Conservation (phyloP, 2,329 filamentous ascomycete species). For the Tothia fuscella region DNA sequence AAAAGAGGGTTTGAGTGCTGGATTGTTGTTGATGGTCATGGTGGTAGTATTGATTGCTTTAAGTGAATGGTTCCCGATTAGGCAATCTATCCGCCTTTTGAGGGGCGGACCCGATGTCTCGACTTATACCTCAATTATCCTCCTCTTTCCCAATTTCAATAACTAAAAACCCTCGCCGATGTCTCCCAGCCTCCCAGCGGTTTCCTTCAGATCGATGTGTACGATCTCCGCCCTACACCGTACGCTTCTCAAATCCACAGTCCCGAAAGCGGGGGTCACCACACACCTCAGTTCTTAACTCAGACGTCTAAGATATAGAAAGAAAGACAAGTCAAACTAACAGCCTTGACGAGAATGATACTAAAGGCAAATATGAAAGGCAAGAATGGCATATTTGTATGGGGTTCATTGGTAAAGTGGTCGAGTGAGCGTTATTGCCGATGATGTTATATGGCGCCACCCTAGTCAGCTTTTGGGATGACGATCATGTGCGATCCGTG, state of each 20-base stretch:
- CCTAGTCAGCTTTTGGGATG: too few species aligned
- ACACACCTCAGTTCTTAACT: neutral
- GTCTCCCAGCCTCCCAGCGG: neutral
- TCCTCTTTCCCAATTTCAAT: neutral
- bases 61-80: neutral
- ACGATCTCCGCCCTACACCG: neutral
- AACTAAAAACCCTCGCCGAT: neutral
- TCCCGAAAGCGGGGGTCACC: neutral
- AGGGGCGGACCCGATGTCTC: neutral
- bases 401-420: too few species aligned
- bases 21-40: neutral
- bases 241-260: too few species aligned
- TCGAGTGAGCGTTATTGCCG: too few species aligned
- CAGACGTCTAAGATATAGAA: constrained; percentile 10
- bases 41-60: neutral
- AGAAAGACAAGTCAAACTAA: constrained; percentile 10
- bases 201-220: neutral
- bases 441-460: too few species aligned
- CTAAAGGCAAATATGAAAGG: constrained; percentile 10
- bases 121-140: neutral
- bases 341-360: constrained; percentile 12
- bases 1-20: constrained; percentile 44
- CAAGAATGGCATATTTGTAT: constrained; percentile 10
- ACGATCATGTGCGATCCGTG: too few species aligned
- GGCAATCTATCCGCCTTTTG: neutral